These are phyloP conservation scores for Aspergillus glaucus DNA, from an alignment of 2,329 filamentous ascomycete species.

Conservation along the genomic window DNA sequence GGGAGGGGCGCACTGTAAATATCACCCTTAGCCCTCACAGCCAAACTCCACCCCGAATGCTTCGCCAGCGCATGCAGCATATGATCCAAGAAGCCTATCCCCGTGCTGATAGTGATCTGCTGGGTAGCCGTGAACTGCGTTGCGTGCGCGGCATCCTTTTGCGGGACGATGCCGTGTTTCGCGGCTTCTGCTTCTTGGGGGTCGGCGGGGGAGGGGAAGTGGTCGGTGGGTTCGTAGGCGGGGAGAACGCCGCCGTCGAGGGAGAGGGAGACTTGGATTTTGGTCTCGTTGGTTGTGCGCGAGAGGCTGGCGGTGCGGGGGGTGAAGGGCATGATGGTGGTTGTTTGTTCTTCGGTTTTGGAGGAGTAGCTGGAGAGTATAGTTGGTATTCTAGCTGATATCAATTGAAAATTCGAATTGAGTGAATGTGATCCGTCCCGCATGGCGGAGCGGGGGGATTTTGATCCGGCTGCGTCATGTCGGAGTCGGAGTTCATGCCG, in stretches of 20 bases:
- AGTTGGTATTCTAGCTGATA: background rate
- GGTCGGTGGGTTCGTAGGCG: constrained; percentile 32
- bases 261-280: constrained; percentile 87
- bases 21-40: constrained; percentile 77
- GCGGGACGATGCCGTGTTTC: constrained; percentile 37
- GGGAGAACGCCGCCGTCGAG: constrained; percentile 73
- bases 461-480: constrained; percentile 7
- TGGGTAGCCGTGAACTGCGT: constrained; percentile 78
- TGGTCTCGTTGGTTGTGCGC: constrained; percentile 96
- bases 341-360: background rate
- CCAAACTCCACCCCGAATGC: constrained; percentile 89
- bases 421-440: too few species aligned
- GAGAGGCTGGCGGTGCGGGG: constrained; percentile 74
- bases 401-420: too few species aligned
- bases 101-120: constrained; percentile 80
- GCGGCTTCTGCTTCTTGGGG: constrained; percentile 44
- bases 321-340: constrained; percentile 20
- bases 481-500: too few species aligned
- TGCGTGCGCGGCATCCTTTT: constrained; percentile 60
- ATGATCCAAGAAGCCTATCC: constrained; percentile 96
- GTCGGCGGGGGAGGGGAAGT: constrained; percentile 61
- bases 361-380: background rate
- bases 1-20: constrained; percentile 63
- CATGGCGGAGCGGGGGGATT: too few species aligned
- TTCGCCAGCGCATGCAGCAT: constrained; percentile 97